Evolutionary conservation across 352 stramenopile species (phyloP), one percentile per base, ranked within the genome.

Genomic region (Phytophthora palmivora): DNA sequence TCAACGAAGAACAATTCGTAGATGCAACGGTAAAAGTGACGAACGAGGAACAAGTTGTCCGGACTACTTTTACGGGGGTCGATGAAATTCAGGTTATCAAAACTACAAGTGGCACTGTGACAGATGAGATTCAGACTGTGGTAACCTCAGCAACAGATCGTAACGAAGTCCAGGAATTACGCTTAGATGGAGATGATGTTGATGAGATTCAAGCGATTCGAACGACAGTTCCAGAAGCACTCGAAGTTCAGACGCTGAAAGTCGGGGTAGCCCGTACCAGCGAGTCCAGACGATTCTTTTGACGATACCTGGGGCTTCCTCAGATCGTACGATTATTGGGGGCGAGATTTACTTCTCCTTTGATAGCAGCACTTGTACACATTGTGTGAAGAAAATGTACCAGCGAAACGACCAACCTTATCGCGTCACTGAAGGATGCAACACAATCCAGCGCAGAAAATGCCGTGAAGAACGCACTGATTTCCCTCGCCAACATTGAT

Each of bases 31-130:
- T 98, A 8, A 79, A 96, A 51, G 96, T 99, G 11, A 95, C 83
- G 14, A 99, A 99, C 65, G 97, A 99, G 68, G 72, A 96, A 7
- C 96, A 99, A 66, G 96, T 95, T 6, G 87, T 99, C 2, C 93
- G 94, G 10, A 98, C 84, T 1, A 75, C 66, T 3, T 94, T 97
- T 30, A 82, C 74, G 0, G 93, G 93, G 4, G 79, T 79, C 10
- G 90, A 97, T 63, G 91, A 97, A 50, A 74, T 97, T 21, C 91
- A 97, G 59, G 73, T 94, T 6, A 87, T 98, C 19, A 82, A 66
- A 39, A 92, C 82, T 28, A 96, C 49, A 0, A 90, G 88, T 24
- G 46, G 50, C 6, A 49, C 67, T 1, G 93, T 96, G 22, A 76
- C 95, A 3, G 82, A 97, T 21, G 96, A 99, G 76, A 69, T 98